phyloP scores from a whole-genome alignment of 306 rosid species.

The Spatholobus suberectus region DNA sequence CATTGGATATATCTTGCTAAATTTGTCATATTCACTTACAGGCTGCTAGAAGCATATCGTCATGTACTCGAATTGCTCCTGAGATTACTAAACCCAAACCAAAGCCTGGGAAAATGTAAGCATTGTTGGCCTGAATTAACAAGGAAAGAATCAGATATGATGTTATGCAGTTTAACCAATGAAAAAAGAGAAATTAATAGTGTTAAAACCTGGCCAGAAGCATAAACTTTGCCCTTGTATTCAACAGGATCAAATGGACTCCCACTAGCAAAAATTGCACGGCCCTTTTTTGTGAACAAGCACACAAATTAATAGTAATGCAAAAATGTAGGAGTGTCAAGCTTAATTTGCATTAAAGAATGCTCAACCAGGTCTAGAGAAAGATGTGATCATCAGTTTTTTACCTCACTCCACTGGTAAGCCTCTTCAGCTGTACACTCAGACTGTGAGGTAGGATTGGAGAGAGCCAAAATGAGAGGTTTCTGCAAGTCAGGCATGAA shows the following conservation, averaged over 20 bases:
- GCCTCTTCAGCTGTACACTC: conserved; percentile 98
- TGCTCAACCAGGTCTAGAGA: conserved; percentile 10
- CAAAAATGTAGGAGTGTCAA: background rate
- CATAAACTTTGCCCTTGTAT: conserved; percentile 69
- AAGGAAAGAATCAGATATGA: conserved; percentile 25
- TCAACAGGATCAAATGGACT: conserved; percentile 93
- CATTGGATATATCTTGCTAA: background rate
- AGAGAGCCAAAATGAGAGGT: conserved; percentile 92
- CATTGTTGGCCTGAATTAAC: conserved; percentile 81
- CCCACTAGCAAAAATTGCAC: conserved; percentile 91
- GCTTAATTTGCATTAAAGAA: conserved; percentile 1
- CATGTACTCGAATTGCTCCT: conserved; percentile 91
- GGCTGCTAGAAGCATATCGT: conserved; percentile 94
- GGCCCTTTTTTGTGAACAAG: conserved; percentile 58
- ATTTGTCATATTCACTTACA: conserved; percentile 59
- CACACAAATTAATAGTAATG: background rate
- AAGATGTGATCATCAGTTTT: background rate
- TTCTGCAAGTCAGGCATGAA: conserved; percentile 59
- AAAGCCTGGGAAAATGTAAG: conserved; percentile 90
- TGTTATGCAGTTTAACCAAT: conserved; percentile 9
- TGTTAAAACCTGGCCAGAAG: conserved; percentile 81
- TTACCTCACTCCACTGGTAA: conserved; percentile 84
- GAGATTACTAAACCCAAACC: conserved; percentile 89
- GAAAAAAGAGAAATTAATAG: background rate
- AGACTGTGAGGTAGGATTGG: conserved; percentile 91